These are phyloP conservation scores for Zizania palustris DNA, from an alignment of 202 grass and related monocot genomes.

Conservation along the genomic window DNA sequence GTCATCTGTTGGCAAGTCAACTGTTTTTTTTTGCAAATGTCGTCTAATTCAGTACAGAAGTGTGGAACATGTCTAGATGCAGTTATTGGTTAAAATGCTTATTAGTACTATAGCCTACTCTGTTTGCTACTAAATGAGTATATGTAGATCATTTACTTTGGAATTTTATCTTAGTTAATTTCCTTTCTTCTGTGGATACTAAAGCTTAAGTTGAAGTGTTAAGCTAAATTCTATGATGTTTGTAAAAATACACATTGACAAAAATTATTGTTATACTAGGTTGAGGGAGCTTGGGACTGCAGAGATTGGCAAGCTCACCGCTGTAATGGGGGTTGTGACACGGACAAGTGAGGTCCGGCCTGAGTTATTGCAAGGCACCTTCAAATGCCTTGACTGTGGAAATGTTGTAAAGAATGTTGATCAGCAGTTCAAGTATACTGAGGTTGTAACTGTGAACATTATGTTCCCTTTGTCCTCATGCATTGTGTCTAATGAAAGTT, in stretches of 20 bases:
- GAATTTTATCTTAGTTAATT: conserved; percentile 1
- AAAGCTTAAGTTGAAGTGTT: neutral
- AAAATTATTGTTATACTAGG: conserved; percentile 47
- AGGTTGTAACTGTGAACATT: conserved; percentile 51
- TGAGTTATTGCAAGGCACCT: conserved; percentile 87
- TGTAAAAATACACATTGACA: conserved; percentile 15
- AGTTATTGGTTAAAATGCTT: conserved; percentile 11
- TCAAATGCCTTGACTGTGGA: conserved; percentile 92
- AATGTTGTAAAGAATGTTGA: conserved; percentile 87
- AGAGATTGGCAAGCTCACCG: conserved; percentile 91
- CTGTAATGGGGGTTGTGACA: conserved; percentile 95
- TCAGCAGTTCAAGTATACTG: conserved; percentile 97
- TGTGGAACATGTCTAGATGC: neutral
- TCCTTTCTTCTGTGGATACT: neutral
- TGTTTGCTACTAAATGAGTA: neutral
- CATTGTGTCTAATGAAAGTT: conserved; percentile 24
- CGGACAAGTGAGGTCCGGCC: conserved; percentile 93
- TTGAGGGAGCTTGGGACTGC: conserved; percentile 84
- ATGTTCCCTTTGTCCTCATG: neutral
- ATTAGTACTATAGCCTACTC: neutral
- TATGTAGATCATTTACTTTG: neutral
- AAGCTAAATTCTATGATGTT: neutral
- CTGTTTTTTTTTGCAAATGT: neutral
- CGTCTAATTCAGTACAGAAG: neutral
- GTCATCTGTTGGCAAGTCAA: neutral